A percentile compares a stretch with the other conserved stretches of the same genome.
phyloP scores from a whole-genome alignment of 371 early-diverging fungal species.

The Haplosporangium sp. region DNA sequence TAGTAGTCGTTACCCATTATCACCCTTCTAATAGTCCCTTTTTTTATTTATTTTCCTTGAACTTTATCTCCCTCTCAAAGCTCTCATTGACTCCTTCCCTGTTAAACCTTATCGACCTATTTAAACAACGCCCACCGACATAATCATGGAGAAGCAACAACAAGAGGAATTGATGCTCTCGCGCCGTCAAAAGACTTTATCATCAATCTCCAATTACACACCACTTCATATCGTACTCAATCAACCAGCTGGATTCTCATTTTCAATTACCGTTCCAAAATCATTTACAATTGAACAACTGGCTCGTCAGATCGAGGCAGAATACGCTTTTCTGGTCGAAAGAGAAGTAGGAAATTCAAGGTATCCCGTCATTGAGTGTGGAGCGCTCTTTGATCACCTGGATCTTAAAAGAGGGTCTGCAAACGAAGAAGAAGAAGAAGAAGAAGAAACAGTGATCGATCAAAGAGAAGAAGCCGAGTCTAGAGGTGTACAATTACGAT shows the following conservation, averaged over 20 bases:
- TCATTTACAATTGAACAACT: slow-evolving; percentile 48
- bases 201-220: slow-evolving; percentile 45
- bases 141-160: slow-evolving; percentile 13
- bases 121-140: no score
- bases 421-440: background rate
- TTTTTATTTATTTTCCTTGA: no score
- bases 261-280: slow-evolving; percentile 41
- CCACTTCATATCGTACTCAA: slow-evolving; percentile 39
- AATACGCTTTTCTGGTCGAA: slow-evolving; percentile 51
- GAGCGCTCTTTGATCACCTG: slow-evolving; percentile 52
- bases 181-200: slow-evolving; percentile 51
- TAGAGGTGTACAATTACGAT: slow-evolving; percentile 47
- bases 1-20: no score
- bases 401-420: slow-evolving; percentile 1
- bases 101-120: no score
- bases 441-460: slow-evolving; percentile 12
- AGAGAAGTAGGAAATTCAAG: slow-evolving; percentile 40
- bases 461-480: slow-evolving; percentile 42
- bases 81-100: no score
- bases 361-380: slow-evolving; percentile 49
- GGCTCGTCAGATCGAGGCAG: slow-evolving; percentile 53
- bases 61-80: no score
- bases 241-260: slow-evolving; percentile 27
- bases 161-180: slow-evolving; percentile 33
- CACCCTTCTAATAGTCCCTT: no score